Evolutionary conservation across 2,329 filamentous ascomycete species (phyloP), one percentile per base, ranked within the genome.

Genomic region (Sporothrix inflata): DNA sequence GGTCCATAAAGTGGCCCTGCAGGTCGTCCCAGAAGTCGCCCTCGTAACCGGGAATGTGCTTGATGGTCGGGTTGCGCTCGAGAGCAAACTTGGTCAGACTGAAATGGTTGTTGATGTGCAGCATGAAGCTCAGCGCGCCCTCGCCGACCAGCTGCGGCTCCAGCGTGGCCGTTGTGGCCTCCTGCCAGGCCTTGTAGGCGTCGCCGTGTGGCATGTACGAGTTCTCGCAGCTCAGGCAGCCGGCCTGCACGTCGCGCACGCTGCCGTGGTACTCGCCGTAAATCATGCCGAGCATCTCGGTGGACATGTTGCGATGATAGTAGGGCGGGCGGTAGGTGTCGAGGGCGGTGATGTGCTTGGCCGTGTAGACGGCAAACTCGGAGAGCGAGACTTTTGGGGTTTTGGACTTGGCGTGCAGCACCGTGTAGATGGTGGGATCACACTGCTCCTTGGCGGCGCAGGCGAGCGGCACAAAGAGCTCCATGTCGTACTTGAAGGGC

Each of bases 281-380:
- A 61, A 87, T 83, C n/a, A 88, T 79, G 0, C 86, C 86, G 85
- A 87, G 86, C 71, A 89, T 82, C 75, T 89, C 87, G 0, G 85
- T 85, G 47, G 86, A 86, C 49, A 83, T 84, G 77, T 89, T 89
- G 57, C 88, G 84, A 77, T 91, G 89, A 78, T 90, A 92, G 79
- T 89, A 91, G 0, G 90, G 89, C 1, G 88, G 87, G 0, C 89
- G 84, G 81, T 90, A 91, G 0, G 89, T 91, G 73, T 86, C 84
- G 65, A 87, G 85, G 0, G 86, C 85, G 1, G 90, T 88, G 14
- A 89, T 84, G 89, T 89, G 92, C 27, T 89, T 84, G 0, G 90
- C 89, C 0, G 88, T 87, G 79, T 92, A 92, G 78, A 89, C 88
- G 63, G 91, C 84, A 75, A 92, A 91, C 79, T 92, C 90, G 0